Evolutionary conservation across 2,329 filamentous ascomycete species (phyloP).

Genomic region (Hysterium pulicare): DNA sequence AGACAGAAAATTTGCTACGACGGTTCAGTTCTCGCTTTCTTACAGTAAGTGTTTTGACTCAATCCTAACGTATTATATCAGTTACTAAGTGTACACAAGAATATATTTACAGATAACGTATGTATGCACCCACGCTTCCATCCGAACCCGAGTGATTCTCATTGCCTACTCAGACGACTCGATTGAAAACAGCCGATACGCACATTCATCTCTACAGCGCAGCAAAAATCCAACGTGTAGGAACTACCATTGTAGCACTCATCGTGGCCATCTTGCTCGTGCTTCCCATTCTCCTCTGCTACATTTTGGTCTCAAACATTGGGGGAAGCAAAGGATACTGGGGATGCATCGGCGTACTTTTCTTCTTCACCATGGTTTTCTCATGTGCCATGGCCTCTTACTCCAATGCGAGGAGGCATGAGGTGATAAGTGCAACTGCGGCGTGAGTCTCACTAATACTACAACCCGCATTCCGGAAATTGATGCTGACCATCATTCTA

Average conservation of each 20-base stretch:
- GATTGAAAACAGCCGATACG: neutral
- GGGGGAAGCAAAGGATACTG: neutral
- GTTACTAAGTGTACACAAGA: too few species aligned
- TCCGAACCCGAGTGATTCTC: too few species aligned
- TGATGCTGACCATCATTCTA: neutral
- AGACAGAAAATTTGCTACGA: conserved; percentile 27
- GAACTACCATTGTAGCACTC: neutral
- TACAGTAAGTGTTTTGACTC: too few species aligned
- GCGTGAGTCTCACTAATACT: conserved; percentile 13
- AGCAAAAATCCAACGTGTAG: neutral
- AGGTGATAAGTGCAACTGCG: conserved; percentile 23
- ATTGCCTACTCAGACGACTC: too few species aligned
- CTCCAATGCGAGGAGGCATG: conserved; percentile 21
- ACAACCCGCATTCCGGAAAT: neutral
- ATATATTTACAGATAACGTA: too few species aligned
- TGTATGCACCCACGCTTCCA: too few species aligned
- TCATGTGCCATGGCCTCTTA: conserved; percentile 18
- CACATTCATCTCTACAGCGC: neutral
- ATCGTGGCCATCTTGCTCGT: neutral
- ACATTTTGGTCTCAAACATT: neutral
- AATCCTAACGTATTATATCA: too few species aligned
- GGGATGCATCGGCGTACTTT: neutral
- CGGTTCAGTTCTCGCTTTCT: too few species aligned
- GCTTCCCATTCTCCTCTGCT: neutral
- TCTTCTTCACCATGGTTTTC: neutral